Evolutionary conservation across 2,329 filamentous ascomycete genomes (phyloP).

Genomic region (Pseudogymnoascus sp.): DNA sequence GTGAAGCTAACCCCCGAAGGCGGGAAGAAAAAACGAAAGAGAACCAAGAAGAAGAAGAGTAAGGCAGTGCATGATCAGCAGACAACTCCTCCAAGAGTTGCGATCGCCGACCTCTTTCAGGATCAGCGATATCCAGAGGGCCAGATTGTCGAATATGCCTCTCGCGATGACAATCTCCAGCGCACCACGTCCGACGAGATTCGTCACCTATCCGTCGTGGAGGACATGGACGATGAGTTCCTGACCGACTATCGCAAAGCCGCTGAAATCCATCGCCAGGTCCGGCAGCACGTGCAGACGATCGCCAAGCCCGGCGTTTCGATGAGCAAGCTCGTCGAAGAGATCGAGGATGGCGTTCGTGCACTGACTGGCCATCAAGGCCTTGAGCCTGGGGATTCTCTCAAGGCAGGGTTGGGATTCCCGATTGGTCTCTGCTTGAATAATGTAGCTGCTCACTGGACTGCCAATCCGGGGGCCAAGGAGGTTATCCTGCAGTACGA

Average conservation of each 20-base stretch:
- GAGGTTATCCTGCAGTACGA: conserved; percentile 63
- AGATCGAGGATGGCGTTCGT: conserved; percentile 47
- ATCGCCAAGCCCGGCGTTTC: conserved; percentile 43
- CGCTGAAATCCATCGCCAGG: conserved; percentile 49
- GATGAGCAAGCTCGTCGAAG: conserved; percentile 42
- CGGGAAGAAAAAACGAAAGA: conserved; percentile 74
- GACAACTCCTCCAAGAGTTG: conserved; percentile 66
- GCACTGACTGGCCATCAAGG: conserved; percentile 43
- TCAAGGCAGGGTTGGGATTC: conserved; percentile 47
- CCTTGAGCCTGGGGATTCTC: conserved; percentile 42
- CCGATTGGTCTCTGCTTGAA: conserved; percentile 49
- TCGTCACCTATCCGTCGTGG: conserved; percentile 69
- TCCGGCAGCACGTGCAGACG: conserved; percentile 41
- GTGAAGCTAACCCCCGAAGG: neutral
- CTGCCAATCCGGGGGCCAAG: conserved; percentile 51
- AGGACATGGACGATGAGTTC: conserved; percentile 43
- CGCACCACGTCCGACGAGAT: conserved; percentile 76
- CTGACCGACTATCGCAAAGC: conserved; percentile 48
- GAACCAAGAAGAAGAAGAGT: conserved; percentile 65
- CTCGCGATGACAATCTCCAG: conserved; percentile 58
- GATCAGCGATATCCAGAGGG: conserved; percentile 64
- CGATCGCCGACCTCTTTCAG: conserved; percentile 64
- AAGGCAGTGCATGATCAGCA: conserved; percentile 51
- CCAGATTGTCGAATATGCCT: conserved; percentile 64
- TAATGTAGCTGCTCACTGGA: conserved; percentile 48